Evolutionary conservation across 441 rosid genomes (phyloP), one percentile per base, ranked within the genome.

Genomic region (Mallotus repandus): DNA sequence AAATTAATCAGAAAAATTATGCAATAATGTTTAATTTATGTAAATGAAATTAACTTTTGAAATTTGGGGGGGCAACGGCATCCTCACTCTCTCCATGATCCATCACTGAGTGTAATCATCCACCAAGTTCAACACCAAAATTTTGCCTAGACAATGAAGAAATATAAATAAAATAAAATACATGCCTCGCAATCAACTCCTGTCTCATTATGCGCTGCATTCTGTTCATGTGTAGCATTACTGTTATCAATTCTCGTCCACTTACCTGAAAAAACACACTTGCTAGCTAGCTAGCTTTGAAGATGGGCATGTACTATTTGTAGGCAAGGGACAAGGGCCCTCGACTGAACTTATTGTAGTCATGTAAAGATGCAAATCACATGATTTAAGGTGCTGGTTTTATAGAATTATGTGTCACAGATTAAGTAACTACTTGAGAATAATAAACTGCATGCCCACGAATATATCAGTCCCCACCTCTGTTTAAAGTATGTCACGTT

Each of bases 281-380:
- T 19, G 49, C 7, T 38, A 29, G 32, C 41, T 38, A 29, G 32
- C 41, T 45, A 45, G 11, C 1, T 18, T 45, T 19, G 21, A 11
- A 55, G 58, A 13, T 4, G 64, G n/a, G 41, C 41, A 32, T 10
- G 14, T 29, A 60, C 1, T 32, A 60, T 32, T 4, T 7, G 32
- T 11, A 2, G 32, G 7, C 19, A 38, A 60, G 68, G 59, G 67
- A 74, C 18, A 72, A 9, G 61, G 77, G 66, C 67, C 78, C 74
- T 46, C n/a, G 32, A 57, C 50, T 53, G 43, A 50, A 78, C 41
- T 48, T 22, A 13, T n/a, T 80, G 79, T 48, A 12, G 35, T 74
- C 18, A 57, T 29, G 35, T 38, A 22, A 49, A 22, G 71, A 59
- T 52, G 58, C 75, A 76, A 71, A 78, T 76, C 81, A 74, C 85